Evolutionary conservation across 768 basidiomycete species (phyloP).

Genomic region (Hirschioporus abietinus): DNA sequence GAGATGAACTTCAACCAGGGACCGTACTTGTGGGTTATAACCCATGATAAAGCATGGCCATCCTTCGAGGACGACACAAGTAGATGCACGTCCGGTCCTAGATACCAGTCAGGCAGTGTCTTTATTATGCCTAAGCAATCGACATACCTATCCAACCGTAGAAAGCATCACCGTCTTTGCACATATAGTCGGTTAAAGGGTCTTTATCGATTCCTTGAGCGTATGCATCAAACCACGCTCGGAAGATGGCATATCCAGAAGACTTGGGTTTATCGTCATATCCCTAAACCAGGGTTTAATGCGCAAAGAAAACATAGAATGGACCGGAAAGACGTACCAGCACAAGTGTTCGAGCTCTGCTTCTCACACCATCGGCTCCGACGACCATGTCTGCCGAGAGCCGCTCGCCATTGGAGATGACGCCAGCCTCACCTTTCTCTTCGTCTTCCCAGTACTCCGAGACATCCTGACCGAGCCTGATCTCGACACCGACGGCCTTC

Average conservation of each 20-base stretch:
- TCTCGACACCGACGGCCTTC: conserved; percentile 16
- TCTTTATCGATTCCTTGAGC: background rate
- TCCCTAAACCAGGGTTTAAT: conserved; percentile 10
- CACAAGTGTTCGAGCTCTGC: conserved; percentile 12
- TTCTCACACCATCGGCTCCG: conserved; percentile 23
- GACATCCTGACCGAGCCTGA: conserved; percentile 17
- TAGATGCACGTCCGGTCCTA: conserved; percentile 1
- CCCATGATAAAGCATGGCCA: conserved; percentile 3
- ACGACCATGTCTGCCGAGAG: conserved; percentile 20
- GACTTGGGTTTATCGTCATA: conserved; percentile 6
- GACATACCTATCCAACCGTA: conserved; percentile 18
- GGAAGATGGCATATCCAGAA: conserved; percentile 7
- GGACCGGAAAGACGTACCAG: conserved; percentile 15
- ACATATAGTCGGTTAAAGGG: background rate
- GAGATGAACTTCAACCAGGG: background rate
- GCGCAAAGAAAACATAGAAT: background rate
- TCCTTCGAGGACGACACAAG: background rate
- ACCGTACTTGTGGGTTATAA: conserved; percentile 3
- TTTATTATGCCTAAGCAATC: background rate
- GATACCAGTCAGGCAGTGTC: background rate
- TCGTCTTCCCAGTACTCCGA: conserved; percentile 17
- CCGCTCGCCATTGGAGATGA: conserved; percentile 15
- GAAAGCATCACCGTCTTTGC: conserved; percentile 10
- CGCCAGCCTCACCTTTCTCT: conserved; percentile 11
- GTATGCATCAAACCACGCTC: conserved; percentile 4